Percentiles rank a stretch among this genome's conserved stretches.
Evolutionary conservation across 2,329 filamentous ascomycete species (phyloP).

Genomic region (Trichoderma atrobrunneum): DNA sequence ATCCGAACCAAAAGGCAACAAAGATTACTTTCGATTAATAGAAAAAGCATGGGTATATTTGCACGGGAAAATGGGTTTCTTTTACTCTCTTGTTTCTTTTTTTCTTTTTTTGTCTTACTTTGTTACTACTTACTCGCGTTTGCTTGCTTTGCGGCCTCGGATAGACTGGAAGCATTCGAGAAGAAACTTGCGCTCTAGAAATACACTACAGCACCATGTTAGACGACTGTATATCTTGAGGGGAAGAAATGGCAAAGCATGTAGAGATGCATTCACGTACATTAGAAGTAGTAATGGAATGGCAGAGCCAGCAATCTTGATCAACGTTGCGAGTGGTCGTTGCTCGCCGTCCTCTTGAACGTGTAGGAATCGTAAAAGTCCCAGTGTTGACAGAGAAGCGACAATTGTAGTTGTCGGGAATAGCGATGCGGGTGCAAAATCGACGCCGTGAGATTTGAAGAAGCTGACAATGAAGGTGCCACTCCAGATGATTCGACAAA

Average conservation of each 20-base stretch:
- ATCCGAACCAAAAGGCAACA: slow-evolving; percentile 76
- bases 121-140: slow-evolving; percentile 28
- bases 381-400: slow-evolving; percentile 29
- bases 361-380: slow-evolving; percentile 29
- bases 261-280: slow-evolving; percentile 48
- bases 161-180: slow-evolving; percentile 49
- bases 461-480: slow-evolving; percentile 65
- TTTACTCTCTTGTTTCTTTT: not conserved
- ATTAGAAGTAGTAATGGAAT: slow-evolving; percentile 53
- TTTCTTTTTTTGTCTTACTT: slow-evolving; percentile 18
- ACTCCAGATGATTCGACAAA: slow-evolving; percentile 79
- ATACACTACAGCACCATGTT: slow-evolving; percentile 39
- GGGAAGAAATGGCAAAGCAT: slow-evolving; percentile 26
- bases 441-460: slow-evolving; percentile 48
- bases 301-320: slow-evolving; percentile 50
- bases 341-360: slow-evolving; percentile 26
- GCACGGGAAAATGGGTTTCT: slow-evolving; percentile 4
- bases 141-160: slow-evolving; percentile 32
- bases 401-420: slow-evolving; percentile 30
- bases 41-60: slow-evolving; percentile 5
- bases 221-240: slow-evolving; percentile 23
- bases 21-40: slow-evolving; percentile 84
- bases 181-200: slow-evolving; percentile 55
- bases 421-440: slow-evolving; percentile 28
- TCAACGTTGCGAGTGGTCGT: slow-evolving; percentile 35